A percentile compares a stretch with the other conserved stretches of the same genome.
phyloP scores from a whole-genome alignment of 2,329 filamentous ascomycete species.

The Colletotrichum chlorophyti region DNA sequence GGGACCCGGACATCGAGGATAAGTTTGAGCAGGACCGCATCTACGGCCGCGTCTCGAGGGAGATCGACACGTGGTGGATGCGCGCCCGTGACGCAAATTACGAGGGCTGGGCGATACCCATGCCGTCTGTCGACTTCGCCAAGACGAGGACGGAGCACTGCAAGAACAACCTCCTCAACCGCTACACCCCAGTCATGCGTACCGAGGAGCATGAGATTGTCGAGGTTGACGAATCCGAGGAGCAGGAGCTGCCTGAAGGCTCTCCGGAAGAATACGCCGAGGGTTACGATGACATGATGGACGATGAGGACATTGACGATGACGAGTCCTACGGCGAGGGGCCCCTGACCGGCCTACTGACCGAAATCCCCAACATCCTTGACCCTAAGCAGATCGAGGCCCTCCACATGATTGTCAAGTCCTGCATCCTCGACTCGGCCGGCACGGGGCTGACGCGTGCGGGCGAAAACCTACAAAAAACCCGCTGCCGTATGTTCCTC shows the following conservation, averaged over 20 bases:
- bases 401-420: conserved; percentile 96
- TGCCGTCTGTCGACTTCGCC: conserved; percentile 67
- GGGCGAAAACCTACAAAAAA: conserved; percentile 87
- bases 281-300: conserved; percentile 60
- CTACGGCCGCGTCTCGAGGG: conserved; percentile 68
- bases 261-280: conserved; percentile 32
- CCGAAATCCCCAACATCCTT: conserved; percentile 92
- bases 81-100: conserved; percentile 66
- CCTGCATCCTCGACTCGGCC: conserved; percentile 85
- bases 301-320: conserved; percentile 74
- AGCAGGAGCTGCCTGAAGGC: conserved; percentile 54
- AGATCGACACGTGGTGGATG: conserved; percentile 72
- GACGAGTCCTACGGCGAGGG: conserved; percentile 83
- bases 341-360: conserved; percentile 82
- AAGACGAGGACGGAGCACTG: conserved; percentile 63
- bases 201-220: conserved; percentile 53
- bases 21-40: conserved; percentile 65
- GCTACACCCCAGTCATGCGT: conserved; percentile 49
- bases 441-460: conserved; percentile 71
- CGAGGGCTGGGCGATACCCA: conserved; percentile 62
- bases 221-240: conserved; percentile 57
- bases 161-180: conserved; percentile 64
- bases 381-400: conserved; percentile 96
- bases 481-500: conserved; percentile 86
- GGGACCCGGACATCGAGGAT: conserved; percentile 59